A percentile compares a stretch with the other conserved stretches of the same genome.
These are phyloP conservation scores for Irpex lacteus DNA, from an alignment of 1,284 basidiomycete species.

Conservation along the genomic window DNA sequence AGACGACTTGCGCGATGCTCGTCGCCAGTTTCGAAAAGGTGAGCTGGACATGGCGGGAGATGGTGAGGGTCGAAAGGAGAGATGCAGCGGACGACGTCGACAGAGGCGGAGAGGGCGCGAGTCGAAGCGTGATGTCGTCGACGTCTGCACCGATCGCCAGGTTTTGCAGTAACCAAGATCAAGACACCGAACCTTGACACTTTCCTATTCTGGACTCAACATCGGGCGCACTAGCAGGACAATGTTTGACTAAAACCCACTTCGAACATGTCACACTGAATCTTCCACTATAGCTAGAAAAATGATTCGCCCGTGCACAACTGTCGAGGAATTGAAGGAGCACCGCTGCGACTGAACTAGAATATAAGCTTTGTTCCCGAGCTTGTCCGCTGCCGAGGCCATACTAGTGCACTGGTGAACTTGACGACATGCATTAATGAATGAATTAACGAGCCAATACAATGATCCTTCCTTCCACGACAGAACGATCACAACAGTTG, in stretches of 20 bases:
- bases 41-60: conserved; percentile 14
- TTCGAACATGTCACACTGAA: background rate
- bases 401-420: background rate
- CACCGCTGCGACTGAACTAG: background rate
- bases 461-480: background rate
- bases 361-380: background rate
- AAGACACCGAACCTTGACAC: background rate
- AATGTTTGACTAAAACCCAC: background rate
- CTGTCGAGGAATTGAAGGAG: too few species aligned
- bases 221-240: background rate
- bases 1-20: conserved; percentile 17
- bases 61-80: conserved; percentile 5
- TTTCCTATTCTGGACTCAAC: background rate
- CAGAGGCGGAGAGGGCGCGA: background rate
- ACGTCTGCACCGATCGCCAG: background rate
- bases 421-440: background rate
- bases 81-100: conserved; percentile 10
- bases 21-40: conserved; percentile 15
- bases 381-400: background rate
- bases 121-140: background rate
- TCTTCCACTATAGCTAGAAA: too few species aligned
- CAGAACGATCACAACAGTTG: background rate
- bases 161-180: background rate
- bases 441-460: background rate
- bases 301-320: background rate